A percentile compares a stretch with the other conserved stretches of the same genome.
phyloP scores from a whole-genome alignment of 2,329 filamentous ascomycete genomes.

The Drechslera avenae region DNA sequence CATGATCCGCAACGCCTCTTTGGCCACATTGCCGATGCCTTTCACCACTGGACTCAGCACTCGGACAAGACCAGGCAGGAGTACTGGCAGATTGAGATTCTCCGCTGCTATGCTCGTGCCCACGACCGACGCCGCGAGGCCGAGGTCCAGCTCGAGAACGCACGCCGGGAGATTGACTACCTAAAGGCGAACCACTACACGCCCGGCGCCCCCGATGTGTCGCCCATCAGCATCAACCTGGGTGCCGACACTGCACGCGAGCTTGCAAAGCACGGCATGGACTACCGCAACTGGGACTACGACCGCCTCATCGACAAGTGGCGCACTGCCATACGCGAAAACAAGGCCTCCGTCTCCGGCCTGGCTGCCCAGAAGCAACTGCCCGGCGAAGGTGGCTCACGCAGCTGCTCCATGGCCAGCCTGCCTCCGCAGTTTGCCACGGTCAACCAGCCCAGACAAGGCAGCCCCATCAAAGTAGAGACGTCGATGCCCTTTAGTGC shows the following conservation, averaged over 20 bases:
- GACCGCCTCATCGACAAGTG: conserved; percentile 50
- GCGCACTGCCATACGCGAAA: conserved; percentile 44
- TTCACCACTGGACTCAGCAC: conserved; percentile 74
- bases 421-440: conserved; percentile 33
- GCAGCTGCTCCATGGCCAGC: conserved; percentile 41
- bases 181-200: conserved; percentile 44
- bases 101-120: conserved; percentile 52
- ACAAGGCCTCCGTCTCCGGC: conserved; percentile 30
- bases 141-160: conserved; percentile 47
- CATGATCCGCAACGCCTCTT: conserved; percentile 71
- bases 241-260: conserved; percentile 47
- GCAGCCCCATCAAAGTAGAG: conserved; percentile 29
- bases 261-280: conserved; percentile 44
- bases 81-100: conserved; percentile 54
- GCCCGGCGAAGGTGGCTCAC: conserved; percentile 23
- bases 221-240: conserved; percentile 46
- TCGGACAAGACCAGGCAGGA: conserved; percentile 54
- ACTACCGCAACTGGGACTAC: conserved; percentile 50
- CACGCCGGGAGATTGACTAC: conserved; percentile 51
- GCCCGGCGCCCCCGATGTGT: conserved; percentile 32
- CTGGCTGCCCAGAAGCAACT: conserved; percentile 46
- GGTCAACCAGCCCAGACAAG: conserved; percentile 22
- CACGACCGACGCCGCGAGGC: conserved; percentile 47
- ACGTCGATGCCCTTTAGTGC: conserved; percentile 34
- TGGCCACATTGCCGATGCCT: conserved; percentile 78